Conservation (phyloP, 192 early-diverging fungal genomes). For the Radiomyces spectabilis region DNA sequence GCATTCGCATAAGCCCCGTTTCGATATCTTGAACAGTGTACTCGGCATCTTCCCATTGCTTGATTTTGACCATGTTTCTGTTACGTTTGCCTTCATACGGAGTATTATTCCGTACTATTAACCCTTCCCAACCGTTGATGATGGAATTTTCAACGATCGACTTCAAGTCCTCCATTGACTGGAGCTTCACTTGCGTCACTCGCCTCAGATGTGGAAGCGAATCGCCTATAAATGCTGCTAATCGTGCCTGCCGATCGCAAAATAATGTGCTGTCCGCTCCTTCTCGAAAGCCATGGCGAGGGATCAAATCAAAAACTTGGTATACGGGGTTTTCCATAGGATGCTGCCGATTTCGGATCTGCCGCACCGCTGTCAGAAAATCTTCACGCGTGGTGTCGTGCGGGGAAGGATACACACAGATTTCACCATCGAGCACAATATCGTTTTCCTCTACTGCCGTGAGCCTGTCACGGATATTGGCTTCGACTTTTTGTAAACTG, state of each 20-base stretch:
- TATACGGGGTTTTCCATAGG: constrained; percentile 28
- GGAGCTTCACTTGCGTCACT: constrained; percentile 20
- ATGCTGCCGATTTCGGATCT: constrained; percentile 5
- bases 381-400: constrained; percentile 7
- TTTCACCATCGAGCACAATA: constrained; percentile 40
- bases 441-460: background rate
- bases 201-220: background rate
- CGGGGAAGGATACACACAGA: constrained; percentile 29
- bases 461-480: background rate
- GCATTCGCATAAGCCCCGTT: constrained; percentile 34
- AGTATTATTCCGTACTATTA: constrained; percentile 39
- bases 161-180: constrained; percentile 23
- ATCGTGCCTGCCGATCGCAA: constrained; percentile 17
- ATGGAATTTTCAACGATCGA: constrained; percentile 14
- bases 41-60: constrained; percentile 46
- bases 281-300: constrained; percentile 22
- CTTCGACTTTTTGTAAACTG: constrained; percentile 14
- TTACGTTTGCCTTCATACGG: constrained; percentile 47
- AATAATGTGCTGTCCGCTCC: constrained; percentile 15
- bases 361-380: constrained; percentile 13
- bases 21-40: constrained; percentile 35
- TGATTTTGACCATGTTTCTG: constrained; percentile 42
- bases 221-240: constrained; percentile 6
- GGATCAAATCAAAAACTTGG: constrained; percentile 40
- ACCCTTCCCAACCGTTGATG: constrained; percentile 44